Evolutionary conservation across 1,284 basidiomycete genomes (phyloP).

Genomic region (Irpex sp.): DNA sequence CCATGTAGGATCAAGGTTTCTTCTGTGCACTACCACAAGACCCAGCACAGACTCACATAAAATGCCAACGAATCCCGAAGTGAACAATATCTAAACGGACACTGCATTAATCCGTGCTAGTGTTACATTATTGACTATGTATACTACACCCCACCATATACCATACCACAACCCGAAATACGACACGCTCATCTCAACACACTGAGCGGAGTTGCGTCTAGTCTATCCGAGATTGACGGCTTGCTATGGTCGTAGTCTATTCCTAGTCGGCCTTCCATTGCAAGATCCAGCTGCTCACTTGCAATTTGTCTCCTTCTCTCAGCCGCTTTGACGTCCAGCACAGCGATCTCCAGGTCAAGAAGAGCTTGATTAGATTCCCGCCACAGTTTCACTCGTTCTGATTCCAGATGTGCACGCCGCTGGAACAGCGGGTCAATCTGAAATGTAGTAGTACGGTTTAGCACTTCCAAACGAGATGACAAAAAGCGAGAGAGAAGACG

Average conservation of each 20-base stretch:
- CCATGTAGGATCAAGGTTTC: constrained; percentile 59
- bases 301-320: constrained; percentile 54
- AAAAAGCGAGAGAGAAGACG: not conserved
- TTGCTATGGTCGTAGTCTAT: constrained; percentile 35
- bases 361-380: constrained; percentile 46
- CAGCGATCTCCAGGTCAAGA: constrained; percentile 56
- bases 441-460: not conserved
- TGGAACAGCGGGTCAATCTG: not conserved
- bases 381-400: constrained; percentile 39
- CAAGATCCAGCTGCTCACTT: constrained; percentile 56
- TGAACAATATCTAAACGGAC: constrained; percentile 18
- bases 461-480: not conserved
- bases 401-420: constrained; percentile 2
- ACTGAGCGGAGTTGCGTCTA: not conserved
- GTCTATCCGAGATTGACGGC: not conserved
- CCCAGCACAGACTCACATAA: constrained; percentile 69
- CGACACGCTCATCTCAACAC: no score
- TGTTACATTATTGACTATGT: no score
- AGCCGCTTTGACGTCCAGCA: constrained; percentile 53
- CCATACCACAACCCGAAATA: no score
- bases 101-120: not conserved
- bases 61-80: constrained; percentile 66
- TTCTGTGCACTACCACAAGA: constrained; percentile 76
- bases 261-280: constrained; percentile 53
- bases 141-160: no score